A percentile compares a stretch with the other conserved stretches of the same genome.
These are phyloP conservation scores for Scedosporium apiospermum DNA, from an alignment of 2,329 filamentous ascomycete genomes.

Conservation along the genomic window DNA sequence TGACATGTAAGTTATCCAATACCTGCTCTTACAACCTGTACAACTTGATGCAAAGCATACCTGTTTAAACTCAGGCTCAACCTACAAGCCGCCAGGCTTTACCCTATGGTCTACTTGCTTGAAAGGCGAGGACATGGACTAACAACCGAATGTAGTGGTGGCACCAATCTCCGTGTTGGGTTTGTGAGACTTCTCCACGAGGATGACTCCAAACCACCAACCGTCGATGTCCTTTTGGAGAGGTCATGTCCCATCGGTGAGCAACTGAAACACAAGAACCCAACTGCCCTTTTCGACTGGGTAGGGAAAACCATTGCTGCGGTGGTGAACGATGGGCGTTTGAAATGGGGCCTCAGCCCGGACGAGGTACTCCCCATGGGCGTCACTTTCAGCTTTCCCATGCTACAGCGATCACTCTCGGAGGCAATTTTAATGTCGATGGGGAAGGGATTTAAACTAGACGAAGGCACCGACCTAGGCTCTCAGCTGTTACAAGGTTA, in stretches of 20 bases:
- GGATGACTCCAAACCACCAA: slow-evolving; percentile 16
- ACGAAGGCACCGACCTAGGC: slow-evolving; percentile 50
- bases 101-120: not conserved
- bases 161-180: slow-evolving; percentile 59
- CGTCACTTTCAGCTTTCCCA: slow-evolving; percentile 63
- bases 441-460: slow-evolving; percentile 62
- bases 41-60: not conserved
- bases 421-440: slow-evolving; percentile 57
- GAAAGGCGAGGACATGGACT: slow-evolving; percentile 17
- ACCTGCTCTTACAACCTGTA: not conserved
- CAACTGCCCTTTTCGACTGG: slow-evolving; percentile 70
- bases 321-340: slow-evolving; percentile 53
- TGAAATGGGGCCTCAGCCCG: slow-evolving; percentile 28
- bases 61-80: not conserved
- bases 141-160: slow-evolving; percentile 37
- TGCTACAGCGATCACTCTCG: slow-evolving; percentile 53
- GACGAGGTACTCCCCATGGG: slow-evolving; percentile 49
- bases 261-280: slow-evolving; percentile 63
- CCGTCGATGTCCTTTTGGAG: slow-evolving; percentile 52
- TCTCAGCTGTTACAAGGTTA: slow-evolving; percentile 51
- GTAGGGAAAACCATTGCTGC: slow-evolving; percentile 69
- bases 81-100: not conserved
- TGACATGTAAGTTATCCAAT: slow-evolving; percentile 47
- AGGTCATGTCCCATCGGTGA: slow-evolving; percentile 67
- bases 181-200: slow-evolving; percentile 49